These are phyloP conservation scores for Termitomyces sp. DNA, from an alignment of 768 basidiomycete species.

Conservation along the genomic window DNA sequence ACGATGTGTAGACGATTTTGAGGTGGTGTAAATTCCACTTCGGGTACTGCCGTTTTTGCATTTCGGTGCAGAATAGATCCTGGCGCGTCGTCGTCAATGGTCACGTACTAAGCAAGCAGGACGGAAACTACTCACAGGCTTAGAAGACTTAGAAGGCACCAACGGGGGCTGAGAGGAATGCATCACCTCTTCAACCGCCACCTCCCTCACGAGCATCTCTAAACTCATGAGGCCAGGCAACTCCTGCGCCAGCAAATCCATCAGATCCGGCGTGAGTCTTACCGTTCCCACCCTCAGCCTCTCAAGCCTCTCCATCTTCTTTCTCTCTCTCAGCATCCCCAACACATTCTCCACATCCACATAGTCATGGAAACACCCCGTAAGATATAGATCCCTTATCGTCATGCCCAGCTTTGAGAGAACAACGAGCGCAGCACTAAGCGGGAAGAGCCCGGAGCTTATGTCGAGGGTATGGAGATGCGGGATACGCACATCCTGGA, in stretches of 20 bases:
- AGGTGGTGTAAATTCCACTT: constrained; percentile 27
- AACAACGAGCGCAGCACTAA: constrained; percentile 35
- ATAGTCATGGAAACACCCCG: constrained; percentile 30
- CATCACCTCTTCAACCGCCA: constrained; percentile 14
- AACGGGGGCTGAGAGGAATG: background rate
- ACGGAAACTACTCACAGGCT: too few relatives aligned
- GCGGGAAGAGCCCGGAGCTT: constrained; percentile 23
- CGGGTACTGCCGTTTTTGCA: constrained; percentile 25
- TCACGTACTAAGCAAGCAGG: too few relatives aligned
- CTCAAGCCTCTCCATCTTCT: constrained; percentile 18
- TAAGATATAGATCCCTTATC: constrained; percentile 30
- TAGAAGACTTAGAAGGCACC: background rate
- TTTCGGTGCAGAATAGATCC: constrained; percentile 23
- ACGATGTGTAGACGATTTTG: constrained; percentile 25
- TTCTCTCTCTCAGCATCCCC: constrained; percentile 14
- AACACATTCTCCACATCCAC: constrained; percentile 29
- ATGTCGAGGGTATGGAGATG: constrained; percentile 13
- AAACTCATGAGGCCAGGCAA: constrained; percentile 29
- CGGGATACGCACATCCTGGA: constrained; percentile 21
- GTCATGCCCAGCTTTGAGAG: constrained; percentile 32
- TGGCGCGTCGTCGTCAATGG: too few relatives aligned
- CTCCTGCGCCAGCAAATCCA: constrained; percentile 33
- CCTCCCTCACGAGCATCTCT: constrained; percentile 32
- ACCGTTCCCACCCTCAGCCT: constrained; percentile 34
- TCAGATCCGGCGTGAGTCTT: constrained; percentile 33